Base-by-base conservation (phyloP, 1,284 basidiomycete genomes). In the Inonotus hispidus region DNA sequence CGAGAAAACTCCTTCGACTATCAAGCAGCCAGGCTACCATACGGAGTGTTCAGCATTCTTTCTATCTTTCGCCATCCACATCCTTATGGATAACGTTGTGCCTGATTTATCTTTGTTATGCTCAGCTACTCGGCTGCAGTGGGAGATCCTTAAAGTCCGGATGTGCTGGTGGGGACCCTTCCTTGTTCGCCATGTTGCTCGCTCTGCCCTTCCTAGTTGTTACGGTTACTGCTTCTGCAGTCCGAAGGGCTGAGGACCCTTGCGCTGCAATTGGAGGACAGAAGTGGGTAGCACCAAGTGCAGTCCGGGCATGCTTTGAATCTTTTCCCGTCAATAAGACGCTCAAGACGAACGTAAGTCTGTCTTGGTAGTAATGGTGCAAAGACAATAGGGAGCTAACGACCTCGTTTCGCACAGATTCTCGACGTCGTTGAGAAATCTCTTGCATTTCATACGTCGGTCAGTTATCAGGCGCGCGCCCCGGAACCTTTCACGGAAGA, bases 391-490 rank as follows among this genome's bases (percentile, higher is more conserved):
- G 19, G 27, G 60, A 29, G 54, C 57, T 35, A 46, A 64, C 59
- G 10, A 58, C n/a, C 56, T 64, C 43, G 41, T 59, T 47, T 29
- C 55, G 7, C 66, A 1, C 62, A 82, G 82, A 76, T 82, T 58
- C 74, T 84, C 55, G 79, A 84, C 59, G 81, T 81, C 19, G 74
- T 82, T 10, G 83, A 79, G 69, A 83, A 81, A 70, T 82, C 82
- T 0, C 72, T 84, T 32, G 77, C 79, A 16, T 84, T 85, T 68
- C 83, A 84, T 67, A 82, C 82, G 0, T 84, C 82, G 3, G 76
- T 79, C 32, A 84, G 82, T 69, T 84, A 83, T 64, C 78, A 84
- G 68, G 74, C 79, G 50, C 73, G 73, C 59, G 82, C 82, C 3
- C 82, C 82, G 1, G 68, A 71, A 52, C 83, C 83, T 1, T 85